Evolutionary conservation across 306 rosid species (phyloP).

Genomic region (Quercus alba): DNA sequence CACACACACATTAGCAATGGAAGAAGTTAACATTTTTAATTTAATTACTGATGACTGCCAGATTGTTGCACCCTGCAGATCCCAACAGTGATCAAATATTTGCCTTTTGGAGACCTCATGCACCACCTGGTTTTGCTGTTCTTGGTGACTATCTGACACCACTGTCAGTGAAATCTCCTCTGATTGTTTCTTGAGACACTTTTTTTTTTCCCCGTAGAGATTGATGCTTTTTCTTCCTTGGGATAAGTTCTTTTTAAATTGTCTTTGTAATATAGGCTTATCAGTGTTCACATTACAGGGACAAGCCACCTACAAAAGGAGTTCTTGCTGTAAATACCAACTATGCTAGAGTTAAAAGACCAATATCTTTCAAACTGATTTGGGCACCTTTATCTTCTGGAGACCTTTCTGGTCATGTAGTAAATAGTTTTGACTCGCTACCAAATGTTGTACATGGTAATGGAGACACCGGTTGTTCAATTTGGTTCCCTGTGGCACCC

Average conservation of each 20-base stretch:
- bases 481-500: conserved; percentile 98
- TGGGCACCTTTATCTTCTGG: conserved; percentile 69
- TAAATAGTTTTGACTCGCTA: conserved; percentile 26
- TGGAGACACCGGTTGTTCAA: conserved; percentile 51
- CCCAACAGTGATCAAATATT: conserved; percentile 61
- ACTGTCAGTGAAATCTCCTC: conserved; percentile 54
- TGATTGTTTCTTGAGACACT: conserved; percentile 14
- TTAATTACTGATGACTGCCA: conserved; percentile 9
- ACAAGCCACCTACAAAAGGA: conserved; percentile 90
- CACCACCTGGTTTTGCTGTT: conserved; percentile 93
- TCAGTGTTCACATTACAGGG: conserved; percentile 52
- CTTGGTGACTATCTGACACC: conserved; percentile 95
- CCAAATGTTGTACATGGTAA: conserved; percentile 21
- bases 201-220: background rate
- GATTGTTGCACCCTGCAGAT: conserved; percentile 53
- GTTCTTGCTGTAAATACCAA: conserved; percentile 86
- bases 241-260: background rate
- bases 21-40: conserved; percentile 5
- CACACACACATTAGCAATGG: background rate
- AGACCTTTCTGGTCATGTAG: conserved; percentile 27
- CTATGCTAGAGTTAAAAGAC: conserved; percentile 68
- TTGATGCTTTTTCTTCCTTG: background rate
- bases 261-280: conserved; percentile 10
- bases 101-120: conserved; percentile 92
- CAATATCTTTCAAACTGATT: conserved; percentile 68